phyloP scores from a whole-genome alignment of 1,139 yeast genomes.

The Lodderomyces beijingensis region DNA sequence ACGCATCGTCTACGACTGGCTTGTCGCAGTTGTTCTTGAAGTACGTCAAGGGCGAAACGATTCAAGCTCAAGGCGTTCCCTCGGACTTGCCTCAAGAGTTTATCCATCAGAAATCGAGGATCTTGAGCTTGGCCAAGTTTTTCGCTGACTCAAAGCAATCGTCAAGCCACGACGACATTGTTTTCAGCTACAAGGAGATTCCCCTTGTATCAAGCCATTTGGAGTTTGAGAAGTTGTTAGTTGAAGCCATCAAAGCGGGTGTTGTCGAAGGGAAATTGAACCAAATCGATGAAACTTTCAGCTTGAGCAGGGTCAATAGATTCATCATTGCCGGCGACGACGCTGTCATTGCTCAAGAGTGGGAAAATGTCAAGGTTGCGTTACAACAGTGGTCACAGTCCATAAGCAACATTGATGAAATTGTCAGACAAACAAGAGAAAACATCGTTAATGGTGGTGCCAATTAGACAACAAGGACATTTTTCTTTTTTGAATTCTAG shows the following conservation, averaged over 20 bases:
- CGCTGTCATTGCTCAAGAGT: constrained; percentile 29
- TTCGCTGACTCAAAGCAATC: constrained; percentile 19
- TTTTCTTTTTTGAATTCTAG: no score
- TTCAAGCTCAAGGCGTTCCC: constrained; percentile 10
- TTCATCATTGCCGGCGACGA: constrained; percentile 39
- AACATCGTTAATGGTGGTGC: constrained; percentile 31
- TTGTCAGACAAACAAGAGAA: constrained; percentile 44
- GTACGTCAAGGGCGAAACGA: constrained; percentile 36
- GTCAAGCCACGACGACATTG: constrained; percentile 11
- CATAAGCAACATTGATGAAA: constrained; percentile 39
- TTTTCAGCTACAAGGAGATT: constrained; percentile 36
- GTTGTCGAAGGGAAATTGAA: constrained; percentile 47
- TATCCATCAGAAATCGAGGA: constrained; percentile 35
- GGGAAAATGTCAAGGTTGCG: constrained; percentile 34
- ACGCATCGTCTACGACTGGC: constrained; percentile 11
- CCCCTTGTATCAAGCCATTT: constrained; percentile 29
- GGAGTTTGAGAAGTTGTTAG: constrained; percentile 40
- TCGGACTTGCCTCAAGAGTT: constrained; percentile 19
- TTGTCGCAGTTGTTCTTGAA: constrained; percentile 28
- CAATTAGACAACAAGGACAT: constrained; percentile 6
- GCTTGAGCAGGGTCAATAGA: constrained; percentile 41
- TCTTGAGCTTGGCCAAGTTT: constrained; percentile 40
- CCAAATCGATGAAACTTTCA: constrained; percentile 41
- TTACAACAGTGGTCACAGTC: constrained; percentile 40
- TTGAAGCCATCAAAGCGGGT: constrained; percentile 42